A percentile compares a stretch with the other conserved stretches of the same genome.
Evolutionary conservation across 805 yeast genomes (phyloP).

Genomic region (Candida endomychidarum): DNA sequence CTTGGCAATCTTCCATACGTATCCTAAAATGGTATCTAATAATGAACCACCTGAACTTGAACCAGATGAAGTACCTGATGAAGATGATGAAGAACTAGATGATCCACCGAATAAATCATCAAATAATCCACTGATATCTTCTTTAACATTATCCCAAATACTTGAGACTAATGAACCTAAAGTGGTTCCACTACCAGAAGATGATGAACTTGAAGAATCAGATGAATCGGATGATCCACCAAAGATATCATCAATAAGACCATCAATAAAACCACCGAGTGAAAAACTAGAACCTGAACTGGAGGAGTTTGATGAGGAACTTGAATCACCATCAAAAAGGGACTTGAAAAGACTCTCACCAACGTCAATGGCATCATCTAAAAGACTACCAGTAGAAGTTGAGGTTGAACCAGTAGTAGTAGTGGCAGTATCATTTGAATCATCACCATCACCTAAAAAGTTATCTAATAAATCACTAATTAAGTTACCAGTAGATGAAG

Average conservation of each 20-base stretch:
- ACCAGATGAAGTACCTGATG: slow-evolving; percentile 9
- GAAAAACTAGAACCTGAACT: slow-evolving; percentile 14
- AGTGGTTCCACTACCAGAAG: slow-evolving; percentile 9
- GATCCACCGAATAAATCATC: slow-evolving; percentile 15
- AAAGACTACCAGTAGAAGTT: slow-evolving; percentile 11
- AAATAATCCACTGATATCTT: slow-evolving; percentile 10
- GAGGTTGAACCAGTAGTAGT: slow-evolving; percentile 12
- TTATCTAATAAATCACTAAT: slow-evolving; percentile 11
- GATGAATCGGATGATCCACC: slow-evolving; percentile 14
- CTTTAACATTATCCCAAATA: slow-evolving; percentile 1
- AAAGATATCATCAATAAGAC: slow-evolving; percentile 17
- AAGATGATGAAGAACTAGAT: slow-evolving; percentile 1
- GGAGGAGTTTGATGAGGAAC: slow-evolving; percentile 1
- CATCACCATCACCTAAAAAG: slow-evolving; percentile 11
- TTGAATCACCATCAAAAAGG: slow-evolving; percentile 15
- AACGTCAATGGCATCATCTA: slow-evolving; percentile 13
- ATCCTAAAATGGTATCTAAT: slow-evolving; percentile 3
- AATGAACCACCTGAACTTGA: slow-evolving; percentile 8
- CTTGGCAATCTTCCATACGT: not conserved
- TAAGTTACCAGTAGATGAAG: slow-evolving; percentile 15
- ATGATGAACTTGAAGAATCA: not conserved
- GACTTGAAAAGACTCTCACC: slow-evolving; percentile 14
- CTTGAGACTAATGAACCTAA: slow-evolving; percentile 11
- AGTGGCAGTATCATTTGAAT: slow-evolving; percentile 10
- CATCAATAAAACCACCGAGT: slow-evolving; percentile 15